Evolutionary conservation across 371 early-diverging fungal genomes (phyloP).

Genomic region (Apophysomyces trapeziformis): DNA sequence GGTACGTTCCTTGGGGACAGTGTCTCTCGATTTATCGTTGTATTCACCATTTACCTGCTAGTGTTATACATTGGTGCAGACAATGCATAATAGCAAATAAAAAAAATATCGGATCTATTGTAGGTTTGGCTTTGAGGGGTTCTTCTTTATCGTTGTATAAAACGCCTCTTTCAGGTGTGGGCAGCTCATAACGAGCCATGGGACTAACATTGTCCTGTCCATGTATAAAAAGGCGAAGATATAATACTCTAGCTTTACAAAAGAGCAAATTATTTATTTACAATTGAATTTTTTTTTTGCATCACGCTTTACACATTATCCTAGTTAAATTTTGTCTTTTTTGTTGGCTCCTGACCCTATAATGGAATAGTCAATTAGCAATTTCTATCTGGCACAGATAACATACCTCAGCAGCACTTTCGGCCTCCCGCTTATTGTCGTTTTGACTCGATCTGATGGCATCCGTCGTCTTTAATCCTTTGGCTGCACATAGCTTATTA

Average conservation of each 20-base stretch:
- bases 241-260: constrained; percentile 16
- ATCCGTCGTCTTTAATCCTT: constrained; percentile 25
- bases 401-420: background rate
- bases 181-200: constrained; percentile 30
- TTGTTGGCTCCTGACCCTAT: background rate
- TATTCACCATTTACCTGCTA: constrained; percentile 11
- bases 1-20: constrained; percentile 54
- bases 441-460: constrained; percentile 8
- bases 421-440: background rate
- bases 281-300: constrained; percentile 14
- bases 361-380: background rate
- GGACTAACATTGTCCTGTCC: constrained; percentile 50
- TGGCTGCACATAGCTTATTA: constrained; percentile 52
- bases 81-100: constrained; percentile 27
- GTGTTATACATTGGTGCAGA: constrained; percentile 57
- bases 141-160: no score
- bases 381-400: no score
- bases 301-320: background rate
- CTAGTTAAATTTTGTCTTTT: constrained; percentile 2
- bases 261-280: background rate
- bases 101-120: constrained; percentile 12
- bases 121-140: background rate
- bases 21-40: no score
- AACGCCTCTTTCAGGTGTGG: constrained; percentile 57
- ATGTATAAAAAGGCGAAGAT: constrained; percentile 50